phyloP scores from a whole-genome alignment of 2,329 filamentous ascomycete genomes.

The Beauveria sp. region DNA sequence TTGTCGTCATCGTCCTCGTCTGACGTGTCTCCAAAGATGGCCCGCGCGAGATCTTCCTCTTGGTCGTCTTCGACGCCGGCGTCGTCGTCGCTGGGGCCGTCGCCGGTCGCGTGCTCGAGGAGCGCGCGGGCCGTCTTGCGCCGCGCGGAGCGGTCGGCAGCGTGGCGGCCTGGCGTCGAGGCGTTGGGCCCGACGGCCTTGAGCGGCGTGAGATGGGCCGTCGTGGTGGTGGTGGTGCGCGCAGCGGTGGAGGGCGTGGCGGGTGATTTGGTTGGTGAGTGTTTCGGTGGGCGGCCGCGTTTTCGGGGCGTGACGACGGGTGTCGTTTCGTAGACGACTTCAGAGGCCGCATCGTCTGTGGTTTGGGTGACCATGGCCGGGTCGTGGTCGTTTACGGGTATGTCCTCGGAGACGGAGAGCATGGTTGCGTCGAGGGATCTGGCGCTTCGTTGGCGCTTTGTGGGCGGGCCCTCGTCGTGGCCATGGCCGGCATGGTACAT shows the following conservation, averaged over 20 bases:
- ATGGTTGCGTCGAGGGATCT: background rate
- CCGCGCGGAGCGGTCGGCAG: conserved; percentile 77
- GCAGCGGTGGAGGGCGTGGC: conserved; percentile 27
- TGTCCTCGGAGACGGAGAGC: background rate
- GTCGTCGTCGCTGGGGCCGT: conserved; percentile 61
- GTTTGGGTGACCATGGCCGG: background rate
- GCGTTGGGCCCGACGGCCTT: conserved; percentile 27
- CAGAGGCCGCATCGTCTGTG: background rate
- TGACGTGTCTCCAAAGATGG: conserved; percentile 54
- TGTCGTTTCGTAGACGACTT: conserved; percentile 10
- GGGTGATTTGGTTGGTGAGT: conserved; percentile 19
- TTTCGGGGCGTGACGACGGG: conserved; percentile 28
- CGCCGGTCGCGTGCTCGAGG: conserved; percentile 62
- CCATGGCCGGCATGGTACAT: conserved; percentile 1
- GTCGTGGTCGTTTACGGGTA: background rate
- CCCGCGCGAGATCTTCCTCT: conserved; percentile 45
- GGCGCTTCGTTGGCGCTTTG: conserved; percentile 8
- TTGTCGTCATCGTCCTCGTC: conserved; percentile 14
- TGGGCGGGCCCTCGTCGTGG: conserved; percentile 3
- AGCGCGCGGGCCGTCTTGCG: conserved; percentile 75
- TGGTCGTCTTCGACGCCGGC: conserved; percentile 65
- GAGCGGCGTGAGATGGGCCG: conserved; percentile 31
- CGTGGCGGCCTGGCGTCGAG: conserved; percentile 56
- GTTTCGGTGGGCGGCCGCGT: conserved; percentile 25
- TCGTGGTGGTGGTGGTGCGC: conserved; percentile 16